Percentiles rank a stretch among this genome's conserved stretches.
phyloP scores from a whole-genome alignment of 164 flowering plant species.

The Protea cynaroides region DNA sequence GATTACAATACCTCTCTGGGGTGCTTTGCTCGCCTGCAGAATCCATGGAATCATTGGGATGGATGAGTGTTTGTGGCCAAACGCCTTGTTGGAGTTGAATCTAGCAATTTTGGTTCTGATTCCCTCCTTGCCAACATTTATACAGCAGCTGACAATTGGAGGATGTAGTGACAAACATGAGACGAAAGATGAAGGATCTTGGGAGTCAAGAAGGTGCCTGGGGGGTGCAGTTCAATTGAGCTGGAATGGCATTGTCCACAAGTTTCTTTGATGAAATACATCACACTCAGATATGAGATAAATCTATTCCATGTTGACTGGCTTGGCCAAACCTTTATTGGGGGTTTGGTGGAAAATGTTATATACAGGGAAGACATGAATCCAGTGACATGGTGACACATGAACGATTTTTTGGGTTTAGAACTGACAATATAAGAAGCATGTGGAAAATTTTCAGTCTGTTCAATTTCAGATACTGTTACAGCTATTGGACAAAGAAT shows the following conservation, averaged over 20 bases:
- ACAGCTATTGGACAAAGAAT: too few relatives aligned
- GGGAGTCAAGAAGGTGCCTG: slow-evolving; percentile 60
- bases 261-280: slow-evolving; percentile 44
- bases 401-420: too few relatives aligned
- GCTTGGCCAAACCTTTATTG: slow-evolving; percentile 17
- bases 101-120: slow-evolving; percentile 45
- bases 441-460: too few relatives aligned
- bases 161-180: slow-evolving; percentile 54
- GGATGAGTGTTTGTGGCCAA: slow-evolving; percentile 59
- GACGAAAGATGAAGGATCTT: slow-evolving; percentile 55
- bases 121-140: slow-evolving; percentile 69
- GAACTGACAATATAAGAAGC: too few relatives aligned
- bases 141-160: slow-evolving; percentile 68
- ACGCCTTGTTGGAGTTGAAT: slow-evolving; percentile 31
- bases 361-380: not conserved
- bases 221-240: slow-evolving; percentile 72
- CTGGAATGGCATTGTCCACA: slow-evolving; percentile 48
- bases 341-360: slow-evolving; percentile 18
- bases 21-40: slow-evolving; percentile 67
- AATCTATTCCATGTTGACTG: slow-evolving; percentile 24
- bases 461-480: too few relatives aligned
- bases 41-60: slow-evolving; percentile 52
- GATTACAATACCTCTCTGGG: slow-evolving; percentile 49
- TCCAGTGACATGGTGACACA: too few relatives aligned
- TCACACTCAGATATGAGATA: slow-evolving; percentile 31